phyloP scores from a whole-genome alignment of 2,329 filamentous ascomycete genomes.

The Cladosporium sp. region DNA sequence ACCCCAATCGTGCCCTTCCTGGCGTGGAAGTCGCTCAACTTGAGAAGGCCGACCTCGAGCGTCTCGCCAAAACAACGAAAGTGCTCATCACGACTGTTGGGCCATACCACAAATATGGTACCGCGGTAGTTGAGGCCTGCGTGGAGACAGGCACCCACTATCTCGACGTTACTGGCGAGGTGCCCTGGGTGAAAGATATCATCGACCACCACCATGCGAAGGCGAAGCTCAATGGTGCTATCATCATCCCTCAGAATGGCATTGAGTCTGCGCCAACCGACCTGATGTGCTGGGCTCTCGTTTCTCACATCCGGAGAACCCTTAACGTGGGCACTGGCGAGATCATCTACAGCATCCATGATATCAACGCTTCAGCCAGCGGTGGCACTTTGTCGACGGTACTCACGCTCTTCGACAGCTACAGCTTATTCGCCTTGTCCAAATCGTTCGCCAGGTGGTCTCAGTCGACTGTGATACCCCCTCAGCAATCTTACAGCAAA shows the following conservation, averaged over 20 bases:
- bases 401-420: constrained; percentile 49
- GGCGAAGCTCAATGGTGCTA: constrained; percentile 54
- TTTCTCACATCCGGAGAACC: constrained; percentile 47
- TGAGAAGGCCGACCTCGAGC: constrained; percentile 43
- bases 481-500: constrained; percentile 25
- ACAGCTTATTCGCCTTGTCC: constrained; percentile 42
- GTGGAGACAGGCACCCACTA: constrained; percentile 61
- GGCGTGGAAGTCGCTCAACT: constrained; percentile 51
- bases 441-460: constrained; percentile 47
- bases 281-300: constrained; percentile 47
- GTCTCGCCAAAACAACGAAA: constrained; percentile 49
- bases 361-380: constrained; percentile 47
- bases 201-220: constrained; percentile 54
- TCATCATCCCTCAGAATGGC: constrained; percentile 56
- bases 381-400: constrained; percentile 60
- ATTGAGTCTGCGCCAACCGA: constrained; percentile 58
- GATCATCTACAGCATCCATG: constrained; percentile 48
- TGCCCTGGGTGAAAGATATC: constrained; percentile 58
- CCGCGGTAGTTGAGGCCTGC: constrained; percentile 58
- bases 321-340: constrained; percentile 46
- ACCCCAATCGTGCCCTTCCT: constrained; percentile 64
- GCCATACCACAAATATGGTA: constrained; percentile 59
- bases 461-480: constrained; percentile 41
- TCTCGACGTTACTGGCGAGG: constrained; percentile 59
- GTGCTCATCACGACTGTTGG: constrained; percentile 57